phyloP scores from a whole-genome alignment of 176 grass and related monocot genomes.

The Rhynchospora breviuscula region DNA sequence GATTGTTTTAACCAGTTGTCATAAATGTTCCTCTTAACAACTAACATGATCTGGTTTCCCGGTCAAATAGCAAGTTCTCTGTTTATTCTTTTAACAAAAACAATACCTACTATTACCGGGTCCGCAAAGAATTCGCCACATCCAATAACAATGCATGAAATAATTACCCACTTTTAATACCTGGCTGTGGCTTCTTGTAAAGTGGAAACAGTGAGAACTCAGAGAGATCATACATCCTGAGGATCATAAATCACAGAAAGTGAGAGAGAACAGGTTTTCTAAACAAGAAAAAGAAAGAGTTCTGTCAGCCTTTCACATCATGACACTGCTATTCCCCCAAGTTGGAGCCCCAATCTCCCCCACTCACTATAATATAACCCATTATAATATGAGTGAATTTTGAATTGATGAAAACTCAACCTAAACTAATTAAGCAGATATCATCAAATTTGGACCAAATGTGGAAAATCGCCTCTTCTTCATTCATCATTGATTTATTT shows the following conservation, averaged over 20 bases:
- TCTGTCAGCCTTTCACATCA: background rate
- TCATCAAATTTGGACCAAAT: background rate
- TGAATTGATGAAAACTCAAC: background rate
- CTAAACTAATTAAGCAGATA: background rate
- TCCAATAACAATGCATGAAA: background rate
- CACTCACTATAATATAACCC: too few species aligned
- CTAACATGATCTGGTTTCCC: background rate
- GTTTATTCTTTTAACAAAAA: background rate
- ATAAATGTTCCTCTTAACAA: background rate
- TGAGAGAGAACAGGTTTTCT: background rate
- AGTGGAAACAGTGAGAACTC: background rate
- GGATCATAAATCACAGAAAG: background rate
- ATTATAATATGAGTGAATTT: too few species aligned
- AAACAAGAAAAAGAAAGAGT: background rate
- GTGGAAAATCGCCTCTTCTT: constrained; percentile 21
- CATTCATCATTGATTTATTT: constrained; percentile 22
- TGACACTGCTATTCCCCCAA: background rate
- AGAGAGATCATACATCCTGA: background rate
- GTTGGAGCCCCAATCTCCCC: too few species aligned
- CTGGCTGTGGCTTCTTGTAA: background rate
- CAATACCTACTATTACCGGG: background rate
- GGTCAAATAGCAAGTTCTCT: background rate
- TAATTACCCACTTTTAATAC: background rate
- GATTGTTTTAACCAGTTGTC: background rate
- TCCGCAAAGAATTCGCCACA: too few species aligned